phyloP scores from a whole-genome alignment of 1,284 basidiomycete species.

The Sphaerobolus stellatus region DNA sequence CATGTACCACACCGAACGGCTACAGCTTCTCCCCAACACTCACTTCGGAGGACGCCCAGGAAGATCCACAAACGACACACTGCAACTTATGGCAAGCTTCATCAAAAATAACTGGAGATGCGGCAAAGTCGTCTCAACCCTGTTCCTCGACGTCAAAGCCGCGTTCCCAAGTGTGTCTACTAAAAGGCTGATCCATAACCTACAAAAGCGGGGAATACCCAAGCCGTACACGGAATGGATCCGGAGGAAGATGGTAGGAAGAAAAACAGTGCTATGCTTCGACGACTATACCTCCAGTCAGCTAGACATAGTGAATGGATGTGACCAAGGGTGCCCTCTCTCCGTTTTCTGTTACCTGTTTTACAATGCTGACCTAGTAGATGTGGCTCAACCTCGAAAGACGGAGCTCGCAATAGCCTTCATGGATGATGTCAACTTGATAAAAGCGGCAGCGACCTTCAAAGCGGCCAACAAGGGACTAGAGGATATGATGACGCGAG shows the following conservation, averaged over 20 bases:
- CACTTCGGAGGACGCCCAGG: constrained; percentile 14
- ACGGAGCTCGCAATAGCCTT: neutral
- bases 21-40: constrained; percentile 1
- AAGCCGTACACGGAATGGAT: neutral
- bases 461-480: too few relatives aligned
- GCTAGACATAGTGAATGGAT: constrained; percentile 2
- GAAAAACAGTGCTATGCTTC: constrained; percentile 1
- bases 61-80: constrained; percentile 12
- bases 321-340: constrained; percentile 14
- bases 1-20: neutral
- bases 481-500: too few relatives aligned
- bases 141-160: constrained; percentile 8
- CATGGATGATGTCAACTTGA: too few relatives aligned
- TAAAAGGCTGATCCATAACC: neutral
- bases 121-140: neutral
- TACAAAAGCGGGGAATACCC: neutral
- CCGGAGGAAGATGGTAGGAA: neutral
- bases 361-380: constrained; percentile 9
- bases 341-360: constrained; percentile 6
- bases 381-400: neutral
- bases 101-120: constrained; percentile 4
- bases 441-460: too few relatives aligned
- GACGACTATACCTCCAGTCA: neutral
- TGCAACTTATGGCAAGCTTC: constrained; percentile 5
- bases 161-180: constrained; percentile 6